Conservation (phyloP, 2,329 filamentous ascomycete species). For the Trichoderma sp. region DNA sequence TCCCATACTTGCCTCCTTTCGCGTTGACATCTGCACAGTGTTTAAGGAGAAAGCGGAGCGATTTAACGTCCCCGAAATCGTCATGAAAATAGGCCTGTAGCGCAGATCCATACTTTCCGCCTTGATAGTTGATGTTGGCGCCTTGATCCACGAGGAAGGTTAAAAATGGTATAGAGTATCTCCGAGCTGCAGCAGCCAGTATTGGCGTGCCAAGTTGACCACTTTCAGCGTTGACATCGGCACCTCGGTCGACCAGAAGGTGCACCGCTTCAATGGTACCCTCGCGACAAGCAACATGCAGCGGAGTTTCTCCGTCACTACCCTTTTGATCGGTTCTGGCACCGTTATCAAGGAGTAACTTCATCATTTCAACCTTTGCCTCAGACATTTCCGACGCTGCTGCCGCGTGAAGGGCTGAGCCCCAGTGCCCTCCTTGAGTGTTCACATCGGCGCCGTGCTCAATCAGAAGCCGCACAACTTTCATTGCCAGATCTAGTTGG, state of each 20-base stretch:
- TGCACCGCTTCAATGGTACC: background rate
- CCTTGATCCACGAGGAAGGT: background rate
- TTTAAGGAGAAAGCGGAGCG: background rate
- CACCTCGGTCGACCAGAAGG: background rate
- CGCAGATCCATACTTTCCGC: background rate
- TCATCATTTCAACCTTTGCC: background rate
- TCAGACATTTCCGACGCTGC: too few species aligned
- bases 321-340: background rate
- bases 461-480: background rate
- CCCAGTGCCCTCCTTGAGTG: background rate
- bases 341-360: background rate
- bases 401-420: background rate
- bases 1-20: background rate
- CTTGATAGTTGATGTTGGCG: background rate
- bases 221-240: background rate
- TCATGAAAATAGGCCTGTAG: background rate
- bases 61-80: accelerated
- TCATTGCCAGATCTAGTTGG: too few species aligned
- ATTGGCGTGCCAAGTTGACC: background rate
- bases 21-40: background rate
- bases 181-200: background rate
- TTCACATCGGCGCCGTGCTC: background rate
- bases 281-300: background rate
- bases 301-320: background rate
- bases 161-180: background rate